Evolutionary conservation across 208 protist species (phyloP), one percentile per base, ranked within the genome.

Genomic region (Leishmania braziliensis): DNA sequence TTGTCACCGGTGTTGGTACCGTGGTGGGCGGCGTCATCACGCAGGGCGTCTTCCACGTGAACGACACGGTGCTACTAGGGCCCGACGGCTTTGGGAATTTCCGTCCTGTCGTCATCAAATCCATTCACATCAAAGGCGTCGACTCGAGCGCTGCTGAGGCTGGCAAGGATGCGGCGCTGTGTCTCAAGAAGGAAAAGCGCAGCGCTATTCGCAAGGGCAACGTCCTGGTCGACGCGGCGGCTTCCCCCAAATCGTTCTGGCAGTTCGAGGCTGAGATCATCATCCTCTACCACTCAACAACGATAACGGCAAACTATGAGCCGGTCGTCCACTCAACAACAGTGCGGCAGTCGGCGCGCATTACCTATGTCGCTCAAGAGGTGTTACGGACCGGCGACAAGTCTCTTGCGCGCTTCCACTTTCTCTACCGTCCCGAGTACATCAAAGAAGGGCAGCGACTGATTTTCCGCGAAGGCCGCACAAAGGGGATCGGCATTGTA

Each of bases 221-320:
- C 91, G 93, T 99, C 33, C 81, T 99, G 0, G 78, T 86, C 26
- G 89, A 95, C 71, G 83, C 86, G 33, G n/a, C 77, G 3, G 76
- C 66, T 53, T 78, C 91, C 46, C 93, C 96, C 8, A 85, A 86
- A 83, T 89, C 98, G 29, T 95, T 86, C 76, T 98, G 96, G 91
- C 96, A 99, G 86, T 99, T 99, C 78, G 95, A 98, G 84, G 98
- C 98, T 6, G 98, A 99, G 71, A 85, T 99, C 8, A 89, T 98
- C 20, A 96, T 99, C 26, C 89, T 99, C 26, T 99, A 99, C 86
- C 99, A 99, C 88, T 96, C 97, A 29, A 99, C 99, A 2, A 99
- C 98, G 9, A 99, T 99, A 81, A 81, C 91, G n/a, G 77, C 85
- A 5, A 96, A 98, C 84, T 99, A 99, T 89, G 98, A 99, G 85